A percentile compares a stretch with the other conserved stretches of the same genome.
phyloP scores from a whole-genome alignment of 192 early-diverging fungal genomes.

The Phlyctochytrium arcticum region DNA sequence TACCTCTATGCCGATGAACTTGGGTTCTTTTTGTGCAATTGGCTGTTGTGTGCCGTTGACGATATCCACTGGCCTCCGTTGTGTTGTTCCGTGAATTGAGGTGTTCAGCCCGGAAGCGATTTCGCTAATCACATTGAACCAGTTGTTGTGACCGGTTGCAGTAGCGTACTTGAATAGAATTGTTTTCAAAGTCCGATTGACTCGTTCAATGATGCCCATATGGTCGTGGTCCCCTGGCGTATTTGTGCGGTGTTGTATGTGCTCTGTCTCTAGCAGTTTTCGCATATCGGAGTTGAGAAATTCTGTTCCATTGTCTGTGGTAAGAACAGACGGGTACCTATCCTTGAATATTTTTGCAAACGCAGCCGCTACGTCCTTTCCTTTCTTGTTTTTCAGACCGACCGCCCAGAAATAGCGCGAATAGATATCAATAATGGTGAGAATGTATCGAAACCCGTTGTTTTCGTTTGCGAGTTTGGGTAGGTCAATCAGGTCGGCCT shows the following conservation, averaged over 20 bases:
- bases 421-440: constrained; percentile 1
- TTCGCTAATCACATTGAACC: no score
- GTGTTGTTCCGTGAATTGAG: no score
- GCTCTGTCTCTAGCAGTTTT: background rate
- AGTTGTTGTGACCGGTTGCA: no score
- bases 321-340: constrained; percentile 10
- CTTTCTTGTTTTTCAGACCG: background rate
- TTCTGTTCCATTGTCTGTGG: background rate
- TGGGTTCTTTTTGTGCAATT: no score
- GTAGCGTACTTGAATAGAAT: no score
- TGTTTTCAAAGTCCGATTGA: no score
- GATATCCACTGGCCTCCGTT: no score
- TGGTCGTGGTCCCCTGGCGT: no score
- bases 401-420: background rate
- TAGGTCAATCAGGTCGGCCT: background rate
- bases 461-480: background rate
- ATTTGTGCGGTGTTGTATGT: background rate
- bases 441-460: background rate
- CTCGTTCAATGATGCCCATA: no score
- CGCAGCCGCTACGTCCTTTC: background rate
- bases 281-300: background rate
- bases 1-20: no score
- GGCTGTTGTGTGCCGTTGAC: no score
- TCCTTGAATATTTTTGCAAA: constrained; percentile 12
- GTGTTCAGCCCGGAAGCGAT: no score